phyloP scores from a whole-genome alignment of 2,329 filamentous ascomycete genomes.

The Stenocarpella maydis region DNA sequence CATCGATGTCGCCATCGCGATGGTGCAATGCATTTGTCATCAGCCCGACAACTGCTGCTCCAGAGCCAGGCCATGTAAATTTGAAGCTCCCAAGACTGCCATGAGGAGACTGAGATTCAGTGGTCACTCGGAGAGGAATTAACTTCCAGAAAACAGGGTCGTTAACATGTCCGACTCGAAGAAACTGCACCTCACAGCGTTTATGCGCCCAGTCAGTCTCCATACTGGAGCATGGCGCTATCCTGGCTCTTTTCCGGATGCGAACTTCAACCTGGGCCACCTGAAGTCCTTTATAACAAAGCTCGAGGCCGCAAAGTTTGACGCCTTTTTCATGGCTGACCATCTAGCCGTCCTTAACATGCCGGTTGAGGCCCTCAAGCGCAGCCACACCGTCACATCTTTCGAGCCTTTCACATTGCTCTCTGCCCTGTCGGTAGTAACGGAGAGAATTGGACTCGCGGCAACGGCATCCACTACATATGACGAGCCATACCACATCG shows the following conservation, averaged over 20 bases:
- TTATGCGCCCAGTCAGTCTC: constrained; percentile 65
- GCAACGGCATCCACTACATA: constrained; percentile 64
- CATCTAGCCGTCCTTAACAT: constrained; percentile 63
- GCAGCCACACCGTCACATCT: constrained; percentile 65
- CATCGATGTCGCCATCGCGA: constrained; percentile 30
- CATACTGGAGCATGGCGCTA: constrained; percentile 67
- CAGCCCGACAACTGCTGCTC: neutral
- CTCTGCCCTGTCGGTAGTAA: constrained; percentile 57
- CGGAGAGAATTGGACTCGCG: constrained; percentile 59
- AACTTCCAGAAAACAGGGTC: too few relatives aligned
- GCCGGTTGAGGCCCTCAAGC: constrained; percentile 63
- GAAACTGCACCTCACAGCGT: constrained; percentile 63
- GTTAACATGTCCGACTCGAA: constrained; percentile 38
- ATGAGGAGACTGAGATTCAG: neutral
- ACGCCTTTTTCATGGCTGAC: constrained; percentile 66
- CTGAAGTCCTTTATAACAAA: constrained; percentile 62
- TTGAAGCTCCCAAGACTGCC: neutral
- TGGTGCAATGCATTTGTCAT: constrained; percentile 28
- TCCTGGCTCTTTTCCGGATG: constrained; percentile 61
- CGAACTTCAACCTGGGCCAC: constrained; percentile 65
- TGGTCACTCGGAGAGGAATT: neutral
- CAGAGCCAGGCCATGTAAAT: neutral
- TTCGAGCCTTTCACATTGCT: constrained; percentile 64
- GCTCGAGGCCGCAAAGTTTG: constrained; percentile 62
- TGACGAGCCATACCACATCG: constrained; percentile 62